These are phyloP conservation scores for Amanita molliuscula DNA, from an alignment of 768 basidiomycete species.

Conservation along the genomic window DNA sequence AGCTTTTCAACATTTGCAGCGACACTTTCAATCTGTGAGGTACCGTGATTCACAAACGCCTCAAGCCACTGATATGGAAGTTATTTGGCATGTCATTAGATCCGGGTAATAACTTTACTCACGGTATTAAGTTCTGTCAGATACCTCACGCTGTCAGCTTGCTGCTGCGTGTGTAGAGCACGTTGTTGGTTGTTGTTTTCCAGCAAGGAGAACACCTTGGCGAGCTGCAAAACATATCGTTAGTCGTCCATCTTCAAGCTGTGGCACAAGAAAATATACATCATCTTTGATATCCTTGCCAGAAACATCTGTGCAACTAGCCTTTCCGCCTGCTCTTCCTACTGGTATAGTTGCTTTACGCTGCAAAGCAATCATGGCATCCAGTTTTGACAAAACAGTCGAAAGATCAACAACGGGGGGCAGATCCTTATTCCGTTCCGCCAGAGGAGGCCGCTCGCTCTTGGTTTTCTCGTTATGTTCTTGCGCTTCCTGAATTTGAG, in stretches of 20 bases:
- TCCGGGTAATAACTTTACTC: constrained; percentile 11
- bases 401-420: constrained; percentile 3
- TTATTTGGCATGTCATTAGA: not conserved
- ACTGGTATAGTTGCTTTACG: constrained; percentile 12
- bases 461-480: constrained; percentile 1
- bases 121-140: constrained; percentile 70
- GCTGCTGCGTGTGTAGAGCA: constrained; percentile 45
- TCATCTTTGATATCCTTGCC: constrained; percentile 8
- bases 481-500: constrained; percentile 18
- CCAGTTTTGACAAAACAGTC: constrained; percentile 4
- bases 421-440: constrained; percentile 4
- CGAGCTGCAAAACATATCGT: constrained; percentile 18
- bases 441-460: constrained; percentile 2
- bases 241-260: not conserved
- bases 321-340: constrained; percentile 3
- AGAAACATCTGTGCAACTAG: not conserved
- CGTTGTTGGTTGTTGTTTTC: constrained; percentile 37
- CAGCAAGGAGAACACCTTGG: constrained; percentile 37
- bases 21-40: constrained; percentile 56
- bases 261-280: not conserved
- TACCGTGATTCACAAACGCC: constrained; percentile 69
- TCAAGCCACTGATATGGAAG: constrained; percentile 66
- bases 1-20: constrained; percentile 52
- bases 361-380: constrained; percentile 6
- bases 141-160: constrained; percentile 67